phyloP scores from a whole-genome alignment of 1,284 basidiomycete genomes.

The Cutaneotrichosporon cyanovorans region DNA sequence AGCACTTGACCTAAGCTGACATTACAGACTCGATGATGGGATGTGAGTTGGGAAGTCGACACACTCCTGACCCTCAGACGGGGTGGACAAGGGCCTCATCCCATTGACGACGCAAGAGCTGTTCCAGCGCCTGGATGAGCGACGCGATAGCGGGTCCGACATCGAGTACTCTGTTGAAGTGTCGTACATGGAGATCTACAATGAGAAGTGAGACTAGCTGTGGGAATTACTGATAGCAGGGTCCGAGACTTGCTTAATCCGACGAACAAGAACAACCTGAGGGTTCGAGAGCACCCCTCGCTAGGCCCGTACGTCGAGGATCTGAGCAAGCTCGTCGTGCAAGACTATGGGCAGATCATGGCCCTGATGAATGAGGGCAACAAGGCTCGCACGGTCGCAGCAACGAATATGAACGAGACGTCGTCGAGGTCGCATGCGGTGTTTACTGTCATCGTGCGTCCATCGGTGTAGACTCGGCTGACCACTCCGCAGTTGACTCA shows the following conservation, averaged over 20 bases:
- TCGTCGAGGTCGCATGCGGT: conserved; percentile 97
- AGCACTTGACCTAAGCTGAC: conserved; percentile 17
- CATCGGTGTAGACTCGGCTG: no score
- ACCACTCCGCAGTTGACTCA: conserved; percentile 58
- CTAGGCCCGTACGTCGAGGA: conserved; percentile 96
- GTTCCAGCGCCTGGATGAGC: conserved; percentile 70
- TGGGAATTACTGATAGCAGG: no score
- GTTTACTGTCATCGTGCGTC: conserved; percentile 69
- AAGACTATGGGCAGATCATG: conserved; percentile 91
- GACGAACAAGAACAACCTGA: conserved; percentile 85
- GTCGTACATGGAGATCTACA: conserved; percentile 96
- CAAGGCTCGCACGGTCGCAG: conserved; percentile 93
- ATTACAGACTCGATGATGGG: conserved; percentile 81
- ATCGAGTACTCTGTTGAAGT: conserved; percentile 86
- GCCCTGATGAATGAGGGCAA: conserved; percentile 99
- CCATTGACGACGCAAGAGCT: conserved; percentile 90
- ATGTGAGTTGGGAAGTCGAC: conserved; percentile 55
- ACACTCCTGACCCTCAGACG: conserved; percentile 54
- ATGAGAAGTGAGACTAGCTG: conserved; percentile 61
- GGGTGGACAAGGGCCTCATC: conserved; percentile 93
- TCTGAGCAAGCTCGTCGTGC: conserved; percentile 85
- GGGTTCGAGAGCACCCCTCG: conserved; percentile 92
- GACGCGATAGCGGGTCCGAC: conserved; percentile 59
- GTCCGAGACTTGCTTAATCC: conserved; percentile 92
- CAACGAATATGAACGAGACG: conserved; percentile 99